Base-by-base conservation (phyloP, 768 basidiomycete genomes). In the Pleurotus sapidus region DNA sequence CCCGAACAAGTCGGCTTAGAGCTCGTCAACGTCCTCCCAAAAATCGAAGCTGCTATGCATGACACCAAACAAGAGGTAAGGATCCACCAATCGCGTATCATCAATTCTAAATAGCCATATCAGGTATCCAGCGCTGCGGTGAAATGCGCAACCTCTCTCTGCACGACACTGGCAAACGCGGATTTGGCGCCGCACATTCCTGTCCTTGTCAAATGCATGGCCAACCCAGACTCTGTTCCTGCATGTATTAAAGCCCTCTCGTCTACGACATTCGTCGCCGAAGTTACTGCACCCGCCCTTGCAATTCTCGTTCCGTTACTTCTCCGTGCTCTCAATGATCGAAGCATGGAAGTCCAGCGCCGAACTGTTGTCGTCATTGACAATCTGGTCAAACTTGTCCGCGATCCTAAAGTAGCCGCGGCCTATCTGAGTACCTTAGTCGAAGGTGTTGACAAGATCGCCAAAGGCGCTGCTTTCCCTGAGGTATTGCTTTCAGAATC, bases 361-460 rank as follows among this genome's bases (percentile, higher is more conserved):
- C 87, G 96, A 58, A 89, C 93, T 0, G 95, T 97, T 57, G 88
- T 98, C 49, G 93, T 98, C 66, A 84, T 95, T 59, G 94, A 96
- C 67, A 98, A 98, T 73, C 80, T 98, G 55, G 95, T 97, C 73
- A 98, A 98, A 74, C 90, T 98, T 60, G 96, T 98, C 42, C 89
- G 96, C 61, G 86, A 95, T 65, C 89, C 92, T 2, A 86, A 81
- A 59, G 84, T 98, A 39, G 96, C 96, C 50, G 95, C 95, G 3
- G 81, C 82, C 34, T 95, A 98, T 71, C 84, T 95, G 34, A 89
- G 88, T 61, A 80, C 88, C 40, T 85, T 98, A 42, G 88, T 96
- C 3, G 89, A 92, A 34, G 94, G 95, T 57, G 93, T 96, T 15
- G 84, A 91, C 67, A 91, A 89, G 72, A 93, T 98, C 62, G 91